Percentiles rank a stretch among this genome's conserved stretches.
Conservation (phyloP, 1,284 basidiomycete genomes). For the Ustilago xerochloae region DNA sequence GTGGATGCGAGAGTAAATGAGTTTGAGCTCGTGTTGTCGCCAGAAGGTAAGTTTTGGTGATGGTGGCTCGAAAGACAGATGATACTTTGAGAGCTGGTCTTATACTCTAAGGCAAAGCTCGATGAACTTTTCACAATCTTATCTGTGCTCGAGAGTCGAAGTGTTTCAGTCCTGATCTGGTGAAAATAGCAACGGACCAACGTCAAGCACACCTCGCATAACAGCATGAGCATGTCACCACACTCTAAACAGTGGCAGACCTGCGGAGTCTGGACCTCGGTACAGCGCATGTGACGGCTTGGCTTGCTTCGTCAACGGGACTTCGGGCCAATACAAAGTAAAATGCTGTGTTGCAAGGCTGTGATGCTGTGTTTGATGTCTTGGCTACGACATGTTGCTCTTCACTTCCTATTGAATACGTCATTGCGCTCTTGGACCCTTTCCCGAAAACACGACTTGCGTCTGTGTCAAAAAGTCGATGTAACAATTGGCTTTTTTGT, state of each 20-base stretch:
- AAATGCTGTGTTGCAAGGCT: neutral
- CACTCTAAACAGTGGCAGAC: no score
- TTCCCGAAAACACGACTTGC: no score
- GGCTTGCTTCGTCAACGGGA: neutral
- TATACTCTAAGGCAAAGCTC: no score
- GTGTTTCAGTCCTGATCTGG: no score
- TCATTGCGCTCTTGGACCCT: slow-evolving; percentile 10
- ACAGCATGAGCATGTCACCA: neutral
- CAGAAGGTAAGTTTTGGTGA: no score
- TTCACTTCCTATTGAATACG: neutral
- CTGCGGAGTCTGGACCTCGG: neutral
- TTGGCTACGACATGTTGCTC: slow-evolving; percentile 3
- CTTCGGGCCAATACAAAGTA: neutral
- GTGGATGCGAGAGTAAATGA: neutral
- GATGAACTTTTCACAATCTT: no score
- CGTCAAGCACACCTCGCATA: neutral
- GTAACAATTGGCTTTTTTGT: neutral
- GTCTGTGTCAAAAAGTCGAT: neutral
- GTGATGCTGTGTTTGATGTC: neutral
- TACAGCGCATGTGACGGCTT: slow-evolving; percentile 1
- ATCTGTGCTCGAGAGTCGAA: no score
- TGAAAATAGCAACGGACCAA: neutral
- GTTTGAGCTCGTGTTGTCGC: no score
- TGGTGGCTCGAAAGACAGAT: no score
- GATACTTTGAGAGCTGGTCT: no score